These are phyloP conservation scores for Trichoderma harzianum DNA, from an alignment of 2,329 filamentous ascomycete species.

Conservation along the genomic window DNA sequence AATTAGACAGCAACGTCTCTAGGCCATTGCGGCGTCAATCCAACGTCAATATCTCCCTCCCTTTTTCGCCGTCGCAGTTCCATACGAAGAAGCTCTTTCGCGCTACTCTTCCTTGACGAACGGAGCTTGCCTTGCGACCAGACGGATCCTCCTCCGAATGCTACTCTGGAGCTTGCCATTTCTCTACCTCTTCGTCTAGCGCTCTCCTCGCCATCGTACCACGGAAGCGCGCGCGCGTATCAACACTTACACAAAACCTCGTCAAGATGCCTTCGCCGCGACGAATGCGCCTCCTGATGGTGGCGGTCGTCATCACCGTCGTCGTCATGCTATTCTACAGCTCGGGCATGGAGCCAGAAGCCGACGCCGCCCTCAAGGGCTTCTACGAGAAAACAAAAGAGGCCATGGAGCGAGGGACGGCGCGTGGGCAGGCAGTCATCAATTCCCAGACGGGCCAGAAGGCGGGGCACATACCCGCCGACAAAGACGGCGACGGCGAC, in stretches of 20 bases:
- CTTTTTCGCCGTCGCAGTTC: not conserved
- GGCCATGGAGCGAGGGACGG: slow-evolving; percentile 44
- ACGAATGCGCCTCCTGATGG: slow-evolving; percentile 63
- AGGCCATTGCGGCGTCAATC: not conserved
- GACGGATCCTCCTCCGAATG: not conserved
- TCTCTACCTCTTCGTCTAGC: not conserved
- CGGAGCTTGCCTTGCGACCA: not conserved
- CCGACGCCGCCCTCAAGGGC: slow-evolving; percentile 40
- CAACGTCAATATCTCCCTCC: not conserved
- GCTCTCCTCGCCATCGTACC: not conserved
- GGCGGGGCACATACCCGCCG: slow-evolving; percentile 40
- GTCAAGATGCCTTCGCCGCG: slow-evolving; percentile 64
- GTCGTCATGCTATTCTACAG: slow-evolving; percentile 72
- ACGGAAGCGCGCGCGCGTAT: slow-evolving; percentile 9
- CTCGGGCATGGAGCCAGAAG: slow-evolving; percentile 45
- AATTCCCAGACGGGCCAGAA: slow-evolving; percentile 38
- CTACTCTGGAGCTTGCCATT: not conserved
- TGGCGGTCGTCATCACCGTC: slow-evolving; percentile 62
- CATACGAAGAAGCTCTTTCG: not conserved
- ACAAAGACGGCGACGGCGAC: slow-evolving; percentile 54
- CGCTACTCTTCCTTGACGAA: not conserved
- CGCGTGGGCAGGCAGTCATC: slow-evolving; percentile 38
- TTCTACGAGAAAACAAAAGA: slow-evolving; percentile 60
- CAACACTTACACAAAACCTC: slow-evolving; percentile 15
- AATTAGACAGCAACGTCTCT: not conserved